phyloP scores from a whole-genome alignment of 1,284 basidiomycete genomes.

The Ceratobasidium papillatum region DNA sequence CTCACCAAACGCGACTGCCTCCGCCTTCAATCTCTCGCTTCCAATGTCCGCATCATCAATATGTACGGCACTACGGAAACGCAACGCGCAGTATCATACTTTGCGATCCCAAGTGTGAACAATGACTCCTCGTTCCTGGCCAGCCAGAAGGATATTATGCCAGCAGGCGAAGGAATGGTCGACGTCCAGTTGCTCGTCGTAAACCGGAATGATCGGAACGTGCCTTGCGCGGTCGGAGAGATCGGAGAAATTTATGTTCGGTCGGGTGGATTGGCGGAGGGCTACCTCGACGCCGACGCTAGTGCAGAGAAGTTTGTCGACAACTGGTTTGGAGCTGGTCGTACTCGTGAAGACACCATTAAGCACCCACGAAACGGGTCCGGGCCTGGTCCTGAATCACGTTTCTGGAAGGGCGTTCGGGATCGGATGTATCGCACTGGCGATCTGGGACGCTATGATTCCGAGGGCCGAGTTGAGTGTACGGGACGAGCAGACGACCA shows the following conservation, averaged over 20 bases:
- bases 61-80: conserved; percentile 99
- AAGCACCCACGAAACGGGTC: conserved; percentile 63
- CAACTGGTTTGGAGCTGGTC: conserved; percentile 82
- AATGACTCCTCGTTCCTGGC: conserved; percentile 90
- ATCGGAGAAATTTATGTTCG: conserved; percentile 99
- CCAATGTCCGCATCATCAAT: conserved; percentile 95
- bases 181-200: conserved; percentile 98
- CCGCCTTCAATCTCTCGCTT: conserved; percentile 91
- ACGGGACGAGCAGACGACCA: conserved; percentile 98
- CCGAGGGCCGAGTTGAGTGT: conserved; percentile 95
- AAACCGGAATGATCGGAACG: conserved; percentile 88
- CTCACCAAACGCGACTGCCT: conserved; percentile 98
- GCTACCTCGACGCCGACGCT: conserved; percentile 88
- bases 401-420: conserved; percentile 95
- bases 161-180: conserved; percentile 96
- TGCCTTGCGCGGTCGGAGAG: conserved; percentile 95
- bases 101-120: conserved; percentile 87
- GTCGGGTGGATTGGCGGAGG: conserved; percentile 94
- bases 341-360: conserved; percentile 74
- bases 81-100: conserved; percentile 98
- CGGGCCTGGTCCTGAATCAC: conserved; percentile 70
- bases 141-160: conserved; percentile 98
- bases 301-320: conserved; percentile 90
- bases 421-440: conserved; percentile 99
- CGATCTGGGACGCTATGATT: conserved; percentile 94